Evolutionary conservation across 1,284 basidiomycete genomes (phyloP), one percentile per base, ranked within the genome.

Genomic region (Papiliotrema fonsecae): DNA sequence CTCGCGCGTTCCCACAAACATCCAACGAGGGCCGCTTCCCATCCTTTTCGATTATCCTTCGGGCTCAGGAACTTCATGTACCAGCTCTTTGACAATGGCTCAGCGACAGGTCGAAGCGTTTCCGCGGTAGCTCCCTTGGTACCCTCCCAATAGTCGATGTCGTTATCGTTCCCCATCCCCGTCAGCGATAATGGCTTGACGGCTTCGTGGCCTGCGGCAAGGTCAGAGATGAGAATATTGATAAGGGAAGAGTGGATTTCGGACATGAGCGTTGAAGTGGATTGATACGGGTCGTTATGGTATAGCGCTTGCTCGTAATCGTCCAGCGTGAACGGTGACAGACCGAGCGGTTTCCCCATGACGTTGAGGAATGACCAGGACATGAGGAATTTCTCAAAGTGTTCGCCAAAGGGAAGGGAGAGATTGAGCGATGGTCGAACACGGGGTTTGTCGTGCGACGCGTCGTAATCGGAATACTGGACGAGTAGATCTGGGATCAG

Each of bases 251-350:
- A 85, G 70, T 98, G 93, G 31, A 96, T 80, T 71, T 97, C 96
- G 45, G 82, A 82, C 34, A 97, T 79, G 36, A 98, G 77, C 28
- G 79, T 66, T 60, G 90, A 92, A 1, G 84, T 79, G 1, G 56
- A 49, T 2, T 84, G 79, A 28, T 89, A 87, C 31, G 76, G 63
- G 44, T 81, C 76, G 14, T 79, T 77, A 69, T 98, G 94, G 44
- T 85, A 83, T 25, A 98, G 76, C 0, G 91, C 86, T 52, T 84
- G 81, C 65, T 94, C 91, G 65, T 87, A 90, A 61, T 97, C 96
- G 69, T 98, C 96, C 61, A 97, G 77, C 0, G 90, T 87, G 69
- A 97, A 90, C 10, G 85, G 77, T n/a, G 93, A 94, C 10, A 98
- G 75, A 55, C 86, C 83, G 14, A 98, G 78, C 2, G 92, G 85